These are phyloP conservation scores for carrot (Daucus carota) DNA, from an alignment of 129 eudicot genomes.

Conservation along the genomic window DH1_v3.0 NC_030388.2:16993501-16994000, in stretches of 20 bases:
- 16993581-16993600: too few relatives aligned
- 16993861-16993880: conserved; percentile 37
- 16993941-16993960: background rate
- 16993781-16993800: conserved; percentile 21
- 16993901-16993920: background rate
- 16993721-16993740: conserved; percentile 5
- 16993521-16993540: too few relatives aligned
- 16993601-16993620: too few relatives aligned
- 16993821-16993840: conserved; percentile 47
- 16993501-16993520: too few relatives aligned
- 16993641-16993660: background rate
- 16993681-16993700: conserved; percentile 27
- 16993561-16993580: too few relatives aligned
- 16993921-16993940: background rate
- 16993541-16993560: too few relatives aligned
- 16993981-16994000: background rate
- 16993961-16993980: background rate
- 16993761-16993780: conserved; percentile 23
- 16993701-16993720: conserved; percentile 13
- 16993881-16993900: background rate
- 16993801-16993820: conserved; percentile 20
- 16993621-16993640: too few relatives aligned
- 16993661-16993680: conserved; percentile 14
- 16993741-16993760: conserved; percentile 22
- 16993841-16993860: conserved; percentile 58